Conservation (phyloP, 169 alveolate species). For the Plasmodium ovale region DNA sequence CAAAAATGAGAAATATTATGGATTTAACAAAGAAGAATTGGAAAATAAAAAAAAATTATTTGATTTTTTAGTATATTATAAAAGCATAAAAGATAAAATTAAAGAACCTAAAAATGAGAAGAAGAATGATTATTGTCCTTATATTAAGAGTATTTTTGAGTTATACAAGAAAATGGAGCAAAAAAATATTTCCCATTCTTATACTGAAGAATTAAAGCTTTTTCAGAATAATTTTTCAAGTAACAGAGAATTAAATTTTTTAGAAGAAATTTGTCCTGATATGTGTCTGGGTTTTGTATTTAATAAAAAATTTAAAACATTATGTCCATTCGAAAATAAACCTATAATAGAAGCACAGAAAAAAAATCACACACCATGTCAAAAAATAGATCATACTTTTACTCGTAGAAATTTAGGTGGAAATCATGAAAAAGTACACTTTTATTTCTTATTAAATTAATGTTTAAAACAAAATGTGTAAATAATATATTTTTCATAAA, state of each 20-base stretch:
- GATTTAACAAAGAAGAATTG: background rate
- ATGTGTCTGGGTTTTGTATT: background rate
- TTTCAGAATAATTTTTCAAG: background rate
- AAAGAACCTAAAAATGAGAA: background rate
- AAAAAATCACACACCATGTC: background rate
- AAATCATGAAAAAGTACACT: background rate
- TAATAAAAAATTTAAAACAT: too few species aligned
- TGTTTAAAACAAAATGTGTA: too few species aligned
- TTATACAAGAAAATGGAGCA: background rate
- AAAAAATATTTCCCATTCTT: too few species aligned
- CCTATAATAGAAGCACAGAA: too few species aligned
- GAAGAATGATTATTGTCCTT: background rate
- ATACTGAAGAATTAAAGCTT: background rate
- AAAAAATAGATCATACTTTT: too few species aligned
- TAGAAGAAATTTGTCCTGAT: background rate
- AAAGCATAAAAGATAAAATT: too few species aligned
- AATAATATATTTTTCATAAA: too few species aligned
- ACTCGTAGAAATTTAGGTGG: background rate
- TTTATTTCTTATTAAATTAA: too few species aligned
- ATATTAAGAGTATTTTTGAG: background rate
- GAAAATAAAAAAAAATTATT: too few species aligned
- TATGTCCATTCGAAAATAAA: background rate
- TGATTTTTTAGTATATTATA: background rate
- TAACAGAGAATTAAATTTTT: too few species aligned
- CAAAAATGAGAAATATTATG: background rate